Conservation (phyloP, 2,329 filamentous ascomycete species). For the Trichothecium sympodiale region DNA sequence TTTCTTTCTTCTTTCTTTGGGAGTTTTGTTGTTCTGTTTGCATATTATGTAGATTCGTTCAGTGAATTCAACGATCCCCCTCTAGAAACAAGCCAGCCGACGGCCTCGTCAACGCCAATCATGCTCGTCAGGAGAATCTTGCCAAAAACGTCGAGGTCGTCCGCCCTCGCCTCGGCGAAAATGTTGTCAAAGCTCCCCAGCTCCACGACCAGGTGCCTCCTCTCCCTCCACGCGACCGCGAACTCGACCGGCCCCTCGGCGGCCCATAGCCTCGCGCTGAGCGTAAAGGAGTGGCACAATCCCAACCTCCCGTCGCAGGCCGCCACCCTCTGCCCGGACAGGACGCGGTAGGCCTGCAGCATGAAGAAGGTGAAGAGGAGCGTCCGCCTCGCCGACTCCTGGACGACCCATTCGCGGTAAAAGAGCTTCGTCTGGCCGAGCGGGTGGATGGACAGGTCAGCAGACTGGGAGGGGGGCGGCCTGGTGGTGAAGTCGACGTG, state of each 20-base stretch:
- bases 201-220: constrained; percentile 22
- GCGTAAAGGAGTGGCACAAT: constrained; percentile 24
- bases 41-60: not conserved
- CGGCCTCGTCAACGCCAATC: constrained; percentile 14
- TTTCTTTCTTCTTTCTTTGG: not conserved
- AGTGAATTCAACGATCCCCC: constrained; percentile 8
- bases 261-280: constrained; percentile 26
- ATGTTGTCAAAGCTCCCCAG: constrained; percentile 15
- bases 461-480: constrained; percentile 1
- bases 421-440: constrained; percentile 29
- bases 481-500: constrained; percentile 17
- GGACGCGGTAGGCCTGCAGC: constrained; percentile 22
- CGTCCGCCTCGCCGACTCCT: constrained; percentile 42
- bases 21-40: not conserved
- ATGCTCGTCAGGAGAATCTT: constrained; percentile 18
- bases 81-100: constrained; percentile 19
- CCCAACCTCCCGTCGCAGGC: constrained; percentile 18
- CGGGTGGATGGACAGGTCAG: constrained; percentile 18
- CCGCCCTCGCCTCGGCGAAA: constrained; percentile 23
- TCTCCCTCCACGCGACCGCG: constrained; percentile 23
- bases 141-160: constrained; percentile 32
- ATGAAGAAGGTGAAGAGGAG: constrained; percentile 37
- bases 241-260: constrained; percentile 24
- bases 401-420: constrained; percentile 40
- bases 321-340: constrained; percentile 15